These are phyloP conservation scores for Amborella trichopoda DNA, from an alignment of 164 flowering plant species.

Conservation along the genomic window DNA sequence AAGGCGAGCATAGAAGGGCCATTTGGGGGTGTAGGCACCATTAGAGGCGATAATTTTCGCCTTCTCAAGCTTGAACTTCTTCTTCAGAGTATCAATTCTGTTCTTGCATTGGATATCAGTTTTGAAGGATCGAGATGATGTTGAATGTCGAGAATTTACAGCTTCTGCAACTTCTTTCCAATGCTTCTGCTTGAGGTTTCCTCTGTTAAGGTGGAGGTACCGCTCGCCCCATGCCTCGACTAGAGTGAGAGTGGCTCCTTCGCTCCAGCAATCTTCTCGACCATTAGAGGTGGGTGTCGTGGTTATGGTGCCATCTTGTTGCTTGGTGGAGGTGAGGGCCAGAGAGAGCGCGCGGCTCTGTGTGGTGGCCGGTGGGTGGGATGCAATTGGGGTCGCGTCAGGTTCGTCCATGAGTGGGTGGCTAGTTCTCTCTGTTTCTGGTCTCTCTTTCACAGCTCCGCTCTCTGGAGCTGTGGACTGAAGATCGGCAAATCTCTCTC, in stretches of 20 bases:
- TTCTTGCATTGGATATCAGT: conserved; percentile 74
- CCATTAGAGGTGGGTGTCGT: conserved; percentile 12
- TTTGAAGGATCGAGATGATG: conserved; percentile 16
- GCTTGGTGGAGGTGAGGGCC: conserved; percentile 5
- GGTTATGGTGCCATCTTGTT: no score
- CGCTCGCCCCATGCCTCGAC: conserved; percentile 79
- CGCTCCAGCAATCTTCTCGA: conserved; percentile 80
- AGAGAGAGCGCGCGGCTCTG: conserved; percentile 8
- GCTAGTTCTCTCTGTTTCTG: no score
- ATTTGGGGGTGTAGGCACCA: conserved; percentile 14
- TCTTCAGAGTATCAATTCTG: conserved; percentile 71
- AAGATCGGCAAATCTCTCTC: not conserved
- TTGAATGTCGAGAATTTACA: conserved; percentile 40
- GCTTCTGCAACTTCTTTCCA: conserved; percentile 69
- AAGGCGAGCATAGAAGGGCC: conserved; percentile 48
- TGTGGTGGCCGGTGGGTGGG: no score
- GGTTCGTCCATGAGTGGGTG: no score
- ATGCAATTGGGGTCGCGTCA: no score
- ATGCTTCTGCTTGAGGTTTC: conserved; percentile 66
- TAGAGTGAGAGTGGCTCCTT: conserved; percentile 54
- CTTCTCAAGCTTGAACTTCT: conserved; percentile 62
- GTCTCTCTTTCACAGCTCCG: conserved; percentile 10
- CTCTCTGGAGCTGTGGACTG: not conserved
- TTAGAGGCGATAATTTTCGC: conserved; percentile 19
- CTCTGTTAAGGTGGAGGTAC: conserved; percentile 43